A percentile compares a stretch with the other conserved stretches of the same genome.
Evolutionary conservation across 73 alveolate species (phyloP).

Genomic region (Tetrahymena thermophila): DNA sequence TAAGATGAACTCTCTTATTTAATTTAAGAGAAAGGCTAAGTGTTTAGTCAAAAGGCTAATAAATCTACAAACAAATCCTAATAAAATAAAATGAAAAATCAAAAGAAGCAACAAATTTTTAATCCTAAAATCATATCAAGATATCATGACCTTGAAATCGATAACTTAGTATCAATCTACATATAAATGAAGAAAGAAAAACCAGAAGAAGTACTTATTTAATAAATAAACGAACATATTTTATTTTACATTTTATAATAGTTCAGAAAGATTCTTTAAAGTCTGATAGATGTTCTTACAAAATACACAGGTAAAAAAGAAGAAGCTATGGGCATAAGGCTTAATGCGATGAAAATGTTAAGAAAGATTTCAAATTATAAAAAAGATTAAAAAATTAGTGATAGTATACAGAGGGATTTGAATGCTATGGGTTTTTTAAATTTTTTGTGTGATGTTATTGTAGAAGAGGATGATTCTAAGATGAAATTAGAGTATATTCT

Average conservation of each 20-base stretch:
- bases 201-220: not conserved
- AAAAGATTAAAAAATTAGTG: constrained; percentile 10
- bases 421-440: constrained; percentile 31
- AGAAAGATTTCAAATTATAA: constrained; percentile 40
- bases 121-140: not conserved
- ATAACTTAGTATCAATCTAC: not conserved
- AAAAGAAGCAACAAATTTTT: not conserved
- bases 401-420: constrained; percentile 22
- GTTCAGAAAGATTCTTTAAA: not conserved
- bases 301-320: not conserved
- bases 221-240: too few species aligned
- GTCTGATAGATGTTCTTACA: not conserved
- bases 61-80: not conserved
- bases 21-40: not conserved
- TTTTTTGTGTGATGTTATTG: constrained; percentile 30
- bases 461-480: constrained; percentile 13
- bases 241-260: not conserved
- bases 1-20: not conserved
- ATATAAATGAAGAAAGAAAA: not conserved
- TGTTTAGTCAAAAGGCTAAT: not conserved
- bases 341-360: constrained; percentile 32
- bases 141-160: not conserved
- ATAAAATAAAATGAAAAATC: not conserved
- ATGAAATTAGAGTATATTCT: constrained; percentile 23
- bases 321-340: not conserved